These are phyloP conservation scores for Hanseniaspora guilliermondii DNA, from an alignment of 805 yeast species.

Conservation along the genomic window DNA sequence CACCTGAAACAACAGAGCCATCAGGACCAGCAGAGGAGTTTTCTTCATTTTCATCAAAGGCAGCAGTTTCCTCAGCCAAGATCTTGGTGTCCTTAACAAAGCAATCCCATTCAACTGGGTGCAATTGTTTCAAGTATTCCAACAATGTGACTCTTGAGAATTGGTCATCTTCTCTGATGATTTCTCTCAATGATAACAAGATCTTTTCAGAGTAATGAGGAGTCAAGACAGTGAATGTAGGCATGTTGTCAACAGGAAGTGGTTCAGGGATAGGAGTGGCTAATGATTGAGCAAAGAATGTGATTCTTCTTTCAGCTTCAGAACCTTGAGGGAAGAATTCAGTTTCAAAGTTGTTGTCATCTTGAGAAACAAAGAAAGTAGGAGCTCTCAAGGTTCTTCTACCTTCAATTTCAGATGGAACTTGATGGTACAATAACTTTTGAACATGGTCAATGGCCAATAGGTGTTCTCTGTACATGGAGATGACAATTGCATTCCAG, in stretches of 20 bases:
- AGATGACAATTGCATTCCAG: slow-evolving; percentile 97
- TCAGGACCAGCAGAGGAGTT: slow-evolving; percentile 11
- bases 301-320: slow-evolving; percentile 98
- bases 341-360: slow-evolving; percentile 84
- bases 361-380: slow-evolving; percentile 95
- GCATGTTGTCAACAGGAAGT: slow-evolving; percentile 98
- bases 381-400: slow-evolving; percentile 98
- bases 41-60: slow-evolving; percentile 31
- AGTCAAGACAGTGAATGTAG: slow-evolving; percentile 90
- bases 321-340: slow-evolving; percentile 95
- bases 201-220: slow-evolving; percentile 97
- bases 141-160: slow-evolving; percentile 86
- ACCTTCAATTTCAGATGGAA: slow-evolving; percentile 95
- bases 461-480: slow-evolving; percentile 99
- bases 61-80: slow-evolving; percentile 87
- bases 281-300: slow-evolving; percentile 97
- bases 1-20: slow-evolving; percentile 21
- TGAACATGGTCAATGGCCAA: slow-evolving; percentile 97
- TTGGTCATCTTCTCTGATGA: slow-evolving; percentile 94
- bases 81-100: slow-evolving; percentile 93
- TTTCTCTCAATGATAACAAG: slow-evolving; percentile 81
- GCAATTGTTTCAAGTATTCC: slow-evolving; percentile 88
- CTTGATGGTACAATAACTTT: slow-evolving; percentile 93
- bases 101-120: slow-evolving; percentile 96
- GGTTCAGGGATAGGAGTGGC: slow-evolving; percentile 99